These are phyloP conservation scores for Eucalyptus caleyi DNA, from an alignment of 345 rosid genomes.

Conservation along the genomic window DNA sequence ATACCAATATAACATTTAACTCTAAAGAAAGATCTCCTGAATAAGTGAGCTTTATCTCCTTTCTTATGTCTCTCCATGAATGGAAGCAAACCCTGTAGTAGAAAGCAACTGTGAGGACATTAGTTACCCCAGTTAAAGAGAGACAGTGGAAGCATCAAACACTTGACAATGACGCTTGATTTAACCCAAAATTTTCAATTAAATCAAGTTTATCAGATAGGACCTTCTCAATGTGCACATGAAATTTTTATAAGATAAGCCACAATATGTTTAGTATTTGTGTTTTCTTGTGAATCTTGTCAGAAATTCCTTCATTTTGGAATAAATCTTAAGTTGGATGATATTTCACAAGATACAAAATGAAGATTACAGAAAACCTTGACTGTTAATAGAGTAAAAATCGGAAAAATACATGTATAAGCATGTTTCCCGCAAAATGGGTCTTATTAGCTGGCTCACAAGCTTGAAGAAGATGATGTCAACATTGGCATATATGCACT, in stretches of 20 bases:
- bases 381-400: too few species aligned
- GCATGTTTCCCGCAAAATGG: too few species aligned
- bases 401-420: too few species aligned
- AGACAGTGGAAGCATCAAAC: neutral
- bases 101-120: neutral
- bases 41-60: constrained; percentile 34
- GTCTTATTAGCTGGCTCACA: too few species aligned
- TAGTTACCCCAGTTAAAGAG: neutral
- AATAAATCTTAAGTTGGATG: neutral
- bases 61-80: constrained; percentile 47
- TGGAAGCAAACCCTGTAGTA: constrained; percentile 37
- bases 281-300: neutral
- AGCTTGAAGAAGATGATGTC: too few species aligned
- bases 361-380: too few species aligned
- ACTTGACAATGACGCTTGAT: neutral
- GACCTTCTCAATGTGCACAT: neutral
- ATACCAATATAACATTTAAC: constrained; percentile 70
- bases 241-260: neutral
- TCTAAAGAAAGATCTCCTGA: constrained; percentile 50
- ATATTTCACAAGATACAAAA: neutral
- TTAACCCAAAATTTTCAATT: neutral
- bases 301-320: neutral
- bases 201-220: neutral
- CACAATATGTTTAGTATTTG: neutral
- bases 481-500: too few species aligned